A percentile compares a stretch with the other conserved stretches of the same genome.
Conservation (phyloP, 139 green algal genomes). For the Coccomyxa sp. region DNA sequence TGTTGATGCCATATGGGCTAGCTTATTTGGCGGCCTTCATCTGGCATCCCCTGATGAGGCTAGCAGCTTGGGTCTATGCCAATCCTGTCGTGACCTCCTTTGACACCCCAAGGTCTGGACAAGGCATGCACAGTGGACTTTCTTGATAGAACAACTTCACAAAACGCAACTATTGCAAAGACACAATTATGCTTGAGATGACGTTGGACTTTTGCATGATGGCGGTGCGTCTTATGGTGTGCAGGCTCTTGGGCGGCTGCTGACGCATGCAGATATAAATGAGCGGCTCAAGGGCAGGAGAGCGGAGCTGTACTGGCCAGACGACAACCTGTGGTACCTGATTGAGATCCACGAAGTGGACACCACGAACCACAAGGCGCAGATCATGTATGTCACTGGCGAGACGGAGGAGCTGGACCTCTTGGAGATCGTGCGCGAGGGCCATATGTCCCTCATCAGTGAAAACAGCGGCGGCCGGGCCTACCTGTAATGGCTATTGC, state of each 20-base stretch:
- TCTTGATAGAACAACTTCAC: too few relatives aligned
- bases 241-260: constrained; percentile 41
- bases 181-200: too few relatives aligned
- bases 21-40: too few relatives aligned
- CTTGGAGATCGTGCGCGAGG: constrained; percentile 55
- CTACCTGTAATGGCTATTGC: background rate
- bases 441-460: constrained; percentile 52
- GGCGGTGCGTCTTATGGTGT: too few relatives aligned
- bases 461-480: background rate
- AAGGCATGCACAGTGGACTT: too few relatives aligned
- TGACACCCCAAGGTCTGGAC: too few relatives aligned
- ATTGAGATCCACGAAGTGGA: constrained; percentile 66
- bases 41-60: too few relatives aligned
- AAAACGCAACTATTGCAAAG: too few relatives aligned
- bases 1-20: too few relatives aligned
- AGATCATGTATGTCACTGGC: constrained; percentile 56
- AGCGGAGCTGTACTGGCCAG: constrained; percentile 84
- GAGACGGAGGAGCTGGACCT: constrained; percentile 55
- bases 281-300: constrained; percentile 54
- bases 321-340: constrained; percentile 81
- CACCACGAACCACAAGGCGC: constrained; percentile 22
- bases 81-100: too few relatives aligned
- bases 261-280: constrained; percentile 61
- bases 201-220: too few relatives aligned
- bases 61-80: too few relatives aligned